Conservation (phyloP, 352 stramenopile species). For the Aphanomyces stellatus region DNA sequence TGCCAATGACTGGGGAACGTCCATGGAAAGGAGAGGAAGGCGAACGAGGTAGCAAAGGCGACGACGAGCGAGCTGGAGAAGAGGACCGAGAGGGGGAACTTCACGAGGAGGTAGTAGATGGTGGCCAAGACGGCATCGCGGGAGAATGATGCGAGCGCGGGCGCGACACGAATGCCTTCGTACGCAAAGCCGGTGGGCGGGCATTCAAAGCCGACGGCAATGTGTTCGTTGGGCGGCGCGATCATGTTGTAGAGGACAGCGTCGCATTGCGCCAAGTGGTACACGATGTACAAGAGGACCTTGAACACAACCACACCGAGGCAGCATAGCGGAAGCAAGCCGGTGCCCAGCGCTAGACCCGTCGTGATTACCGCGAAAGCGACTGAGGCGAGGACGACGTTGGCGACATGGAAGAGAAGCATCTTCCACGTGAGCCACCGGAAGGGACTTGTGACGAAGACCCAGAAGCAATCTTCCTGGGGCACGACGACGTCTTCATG, state of each 20-base stretch:
- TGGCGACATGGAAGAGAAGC: conserved; percentile 44
- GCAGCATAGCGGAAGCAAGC: conserved; percentile 54
- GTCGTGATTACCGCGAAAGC: conserved; percentile 47
- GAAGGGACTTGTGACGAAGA: conserved; percentile 7
- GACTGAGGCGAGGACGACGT: conserved; percentile 38
- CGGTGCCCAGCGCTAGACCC: conserved; percentile 37
- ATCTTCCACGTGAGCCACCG: conserved; percentile 10
- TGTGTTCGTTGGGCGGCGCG: conserved; percentile 29
- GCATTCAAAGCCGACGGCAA: conserved; percentile 3
- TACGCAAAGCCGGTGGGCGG: background rate
- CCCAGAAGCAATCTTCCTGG: background rate
- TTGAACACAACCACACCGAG: conserved; percentile 54
- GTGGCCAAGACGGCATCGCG: background rate
- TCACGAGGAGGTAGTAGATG: conserved; percentile 11
- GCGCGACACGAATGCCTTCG: background rate
- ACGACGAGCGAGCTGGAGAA: background rate
- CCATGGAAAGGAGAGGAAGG: background rate
- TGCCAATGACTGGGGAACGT: background rate
- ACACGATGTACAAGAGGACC: conserved; percentile 44
- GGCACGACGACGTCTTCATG: too few species aligned
- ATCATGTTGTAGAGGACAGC: conserved; percentile 57
- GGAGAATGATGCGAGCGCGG: background rate
- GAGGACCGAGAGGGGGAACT: conserved; percentile 1
- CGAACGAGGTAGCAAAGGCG: background rate
- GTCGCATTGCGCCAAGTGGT: conserved; percentile 41